These are phyloP conservation scores for Kluyveromyces wickerhamii DNA, from an alignment of 805 yeast genomes.

Conservation along the genomic window DNA sequence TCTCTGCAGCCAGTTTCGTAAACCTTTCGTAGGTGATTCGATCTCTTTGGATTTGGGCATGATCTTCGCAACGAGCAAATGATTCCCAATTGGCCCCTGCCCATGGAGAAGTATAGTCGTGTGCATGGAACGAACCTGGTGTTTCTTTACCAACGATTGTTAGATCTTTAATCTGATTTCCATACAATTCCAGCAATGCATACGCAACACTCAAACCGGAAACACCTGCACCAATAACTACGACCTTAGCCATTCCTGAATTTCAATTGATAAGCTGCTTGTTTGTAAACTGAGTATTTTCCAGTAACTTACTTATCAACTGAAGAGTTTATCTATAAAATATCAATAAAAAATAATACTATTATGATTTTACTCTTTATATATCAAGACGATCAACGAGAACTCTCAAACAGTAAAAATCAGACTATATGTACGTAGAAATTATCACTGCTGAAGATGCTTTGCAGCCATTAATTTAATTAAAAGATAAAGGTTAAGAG, in stretches of 20 bases:
- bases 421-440: no score
- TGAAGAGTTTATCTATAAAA: no score
- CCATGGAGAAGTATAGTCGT: constrained; percentile 52
- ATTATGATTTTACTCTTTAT: no score
- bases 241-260: constrained; percentile 58
- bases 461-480: no score
- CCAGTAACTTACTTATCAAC: no score
- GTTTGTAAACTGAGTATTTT: no score
- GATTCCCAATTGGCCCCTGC: constrained; percentile 72
- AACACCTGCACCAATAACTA: constrained; percentile 78
- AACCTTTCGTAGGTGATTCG: constrained; percentile 41
- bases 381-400: no score
- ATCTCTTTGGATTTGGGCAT: constrained; percentile 36
- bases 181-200: constrained; percentile 33
- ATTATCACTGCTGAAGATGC: no score
- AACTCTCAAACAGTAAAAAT: no score
- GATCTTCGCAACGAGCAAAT: constrained; percentile 40
- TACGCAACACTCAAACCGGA: constrained; percentile 47
- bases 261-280: no score
- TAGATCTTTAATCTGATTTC: constrained; percentile 27
- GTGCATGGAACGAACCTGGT: constrained; percentile 48
- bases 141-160: constrained; percentile 38
- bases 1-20: constrained; percentile 36
- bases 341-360: no score
- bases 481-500: no score